Percentiles rank a stretch among this genome's conserved stretches.
These are phyloP conservation scores for Dalechampia spathulata DNA, from an alignment of 441 rosid species.

Conservation along the genomic window DNA sequence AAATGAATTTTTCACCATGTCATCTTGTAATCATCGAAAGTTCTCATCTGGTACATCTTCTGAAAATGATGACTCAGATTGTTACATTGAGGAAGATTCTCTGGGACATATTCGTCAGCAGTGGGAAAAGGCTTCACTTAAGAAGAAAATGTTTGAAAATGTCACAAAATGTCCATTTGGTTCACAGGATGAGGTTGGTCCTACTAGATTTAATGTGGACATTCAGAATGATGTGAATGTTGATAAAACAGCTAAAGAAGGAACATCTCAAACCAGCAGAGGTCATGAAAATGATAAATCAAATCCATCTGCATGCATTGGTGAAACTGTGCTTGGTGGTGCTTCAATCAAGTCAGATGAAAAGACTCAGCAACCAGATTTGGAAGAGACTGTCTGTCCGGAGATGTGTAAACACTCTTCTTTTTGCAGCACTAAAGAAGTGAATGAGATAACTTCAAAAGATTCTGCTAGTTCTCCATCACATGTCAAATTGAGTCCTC, in stretches of 20 bases:
- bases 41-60: neutral
- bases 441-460: neutral
- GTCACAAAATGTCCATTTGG: neutral
- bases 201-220: neutral
- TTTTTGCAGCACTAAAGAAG: neutral
- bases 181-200: neutral
- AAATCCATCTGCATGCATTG: neutral
- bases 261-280: neutral
- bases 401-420: neutral
- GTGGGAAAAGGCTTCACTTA: constrained; percentile 18
- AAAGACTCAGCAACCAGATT: neutral
- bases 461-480: neutral
- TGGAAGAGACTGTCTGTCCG: neutral
- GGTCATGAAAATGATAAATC: neutral
- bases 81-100: constrained; percentile 17
- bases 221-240: neutral
- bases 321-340: neutral
- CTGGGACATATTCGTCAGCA: constrained; percentile 12
- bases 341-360: neutral
- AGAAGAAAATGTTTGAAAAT: constrained; percentile 11
- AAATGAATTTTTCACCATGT: neutral
- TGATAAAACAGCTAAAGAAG: neutral
- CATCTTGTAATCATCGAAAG: neutral
- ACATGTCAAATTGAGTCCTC: neutral
- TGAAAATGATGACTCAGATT: constrained; percentile 15